These are phyloP conservation scores for Colletotrichum theobromicola DNA, from an alignment of 2,329 filamentous ascomycete genomes.

Conservation along the genomic window DNA sequence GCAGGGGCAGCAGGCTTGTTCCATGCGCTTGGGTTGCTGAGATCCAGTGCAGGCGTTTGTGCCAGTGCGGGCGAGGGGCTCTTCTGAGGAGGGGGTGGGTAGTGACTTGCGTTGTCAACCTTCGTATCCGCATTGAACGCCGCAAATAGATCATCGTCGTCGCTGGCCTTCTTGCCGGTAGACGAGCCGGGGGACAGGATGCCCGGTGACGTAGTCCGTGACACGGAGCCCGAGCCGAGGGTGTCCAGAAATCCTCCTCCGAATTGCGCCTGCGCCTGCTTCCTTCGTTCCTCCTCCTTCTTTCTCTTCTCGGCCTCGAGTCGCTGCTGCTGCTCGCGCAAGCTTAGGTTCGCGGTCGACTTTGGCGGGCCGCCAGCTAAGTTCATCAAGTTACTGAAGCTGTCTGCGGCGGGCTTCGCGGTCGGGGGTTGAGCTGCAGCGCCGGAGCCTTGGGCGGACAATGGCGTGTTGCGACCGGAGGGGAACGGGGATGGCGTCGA, in stretches of 20 bases:
- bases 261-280: conserved; percentile 77
- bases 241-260: conserved; percentile 80
- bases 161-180: conserved; percentile 38
- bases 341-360: conserved; percentile 71
- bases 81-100: conserved; percentile 57
- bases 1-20: conserved; percentile 33
- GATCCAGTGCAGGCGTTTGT: conserved; percentile 49
- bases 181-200: conserved; percentile 27
- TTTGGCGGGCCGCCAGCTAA: conserved; percentile 61
- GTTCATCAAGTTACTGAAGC: conserved; percentile 78
- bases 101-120: conserved; percentile 70
- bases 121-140: conserved; percentile 71
- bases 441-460: conserved; percentile 55
- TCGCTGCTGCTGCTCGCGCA: conserved; percentile 79
- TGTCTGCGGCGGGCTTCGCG: conserved; percentile 66
- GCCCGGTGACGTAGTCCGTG: conserved; percentile 51
- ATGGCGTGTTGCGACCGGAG: conserved; percentile 62
- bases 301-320: conserved; percentile 68
- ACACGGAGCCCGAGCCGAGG: conserved; percentile 61
- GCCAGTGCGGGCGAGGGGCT: conserved; percentile 48
- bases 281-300: conserved; percentile 77
- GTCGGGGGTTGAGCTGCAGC: conserved; percentile 43
- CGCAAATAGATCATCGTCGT: conserved; percentile 70
- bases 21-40: conserved; percentile 63
- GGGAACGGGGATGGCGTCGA: conserved; percentile 59